Percentiles rank a stretch among this genome's conserved stretches.
These are phyloP conservation scores for Arabidopsis thaliana DNA, from an alignment of 345 rosid species.

Conservation along the genomic window TAIR10.1 NC_003071.7:18129501-18130000, in stretches of 20 bases:
- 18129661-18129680: constrained; percentile 92
- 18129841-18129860: not conserved
- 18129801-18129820: not conserved
- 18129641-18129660: constrained; percentile 92
- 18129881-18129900: not conserved
- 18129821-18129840: not conserved
- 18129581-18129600: constrained; percentile 18
- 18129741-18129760: not conserved
- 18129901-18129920: not conserved
- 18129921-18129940: constrained; percentile 11
- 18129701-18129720: constrained; percentile 28
- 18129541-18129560: constrained; percentile 3
- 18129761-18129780: constrained; percentile 10
- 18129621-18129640: constrained; percentile 82
- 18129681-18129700: constrained; percentile 97
- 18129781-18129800: not conserved
- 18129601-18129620: constrained; percentile 70
- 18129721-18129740: not conserved
- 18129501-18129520: constrained; percentile 8
- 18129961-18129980: constrained; percentile 29
- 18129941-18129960: constrained; percentile 18
- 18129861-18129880: not conserved
- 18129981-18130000: constrained; percentile 1
- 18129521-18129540: constrained; percentile 11
- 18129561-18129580: constrained; percentile 25